These are phyloP conservation scores for Spathaspora passalidarum DNA, from an alignment of 805 yeast species.

Conservation along the genomic window DNA sequence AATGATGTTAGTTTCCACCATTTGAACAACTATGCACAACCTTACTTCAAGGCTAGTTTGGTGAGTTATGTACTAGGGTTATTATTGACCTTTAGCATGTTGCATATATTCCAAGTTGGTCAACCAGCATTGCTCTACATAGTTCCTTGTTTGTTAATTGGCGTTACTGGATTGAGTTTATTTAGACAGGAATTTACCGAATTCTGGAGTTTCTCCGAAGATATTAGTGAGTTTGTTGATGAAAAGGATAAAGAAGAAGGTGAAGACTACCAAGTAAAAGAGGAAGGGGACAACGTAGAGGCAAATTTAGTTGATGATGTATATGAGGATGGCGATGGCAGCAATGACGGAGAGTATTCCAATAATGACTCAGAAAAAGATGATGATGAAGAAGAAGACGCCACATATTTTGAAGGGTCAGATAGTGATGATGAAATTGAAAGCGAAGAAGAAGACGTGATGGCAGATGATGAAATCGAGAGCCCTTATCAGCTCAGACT, in stretches of 20 bases:
- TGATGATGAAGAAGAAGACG: conserved; percentile 4
- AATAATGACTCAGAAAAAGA: too few species aligned
- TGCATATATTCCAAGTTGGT: conserved; percentile 40
- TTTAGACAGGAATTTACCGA: conserved; percentile 38
- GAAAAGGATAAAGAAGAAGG: conserved; percentile 12
- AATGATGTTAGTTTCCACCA: conserved; percentile 34
- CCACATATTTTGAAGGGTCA: neutral
- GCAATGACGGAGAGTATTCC: too few species aligned
- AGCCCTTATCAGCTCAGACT: too few species aligned
- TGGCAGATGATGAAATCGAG: too few species aligned
- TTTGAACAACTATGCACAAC: conserved; percentile 32
- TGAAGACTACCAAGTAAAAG: conserved; percentile 14
- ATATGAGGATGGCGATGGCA: conserved; percentile 13
- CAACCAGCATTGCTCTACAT: conserved; percentile 70
- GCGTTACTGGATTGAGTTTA: conserved; percentile 32
- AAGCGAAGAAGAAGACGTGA: neutral
- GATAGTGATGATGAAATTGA: neutral
- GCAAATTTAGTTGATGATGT: conserved; percentile 9
- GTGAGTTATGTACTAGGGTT: conserved; percentile 49
- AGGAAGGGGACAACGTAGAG: conserved; percentile 5
- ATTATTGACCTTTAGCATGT: conserved; percentile 36
- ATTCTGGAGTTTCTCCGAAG: conserved; percentile 38
- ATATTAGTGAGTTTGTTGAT: conserved; percentile 15
- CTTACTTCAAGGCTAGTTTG: conserved; percentile 48
- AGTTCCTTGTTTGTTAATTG: conserved; percentile 44